Conservation (phyloP, 768 basidiomycete species). For the Tephrocybe sp. region DNA sequence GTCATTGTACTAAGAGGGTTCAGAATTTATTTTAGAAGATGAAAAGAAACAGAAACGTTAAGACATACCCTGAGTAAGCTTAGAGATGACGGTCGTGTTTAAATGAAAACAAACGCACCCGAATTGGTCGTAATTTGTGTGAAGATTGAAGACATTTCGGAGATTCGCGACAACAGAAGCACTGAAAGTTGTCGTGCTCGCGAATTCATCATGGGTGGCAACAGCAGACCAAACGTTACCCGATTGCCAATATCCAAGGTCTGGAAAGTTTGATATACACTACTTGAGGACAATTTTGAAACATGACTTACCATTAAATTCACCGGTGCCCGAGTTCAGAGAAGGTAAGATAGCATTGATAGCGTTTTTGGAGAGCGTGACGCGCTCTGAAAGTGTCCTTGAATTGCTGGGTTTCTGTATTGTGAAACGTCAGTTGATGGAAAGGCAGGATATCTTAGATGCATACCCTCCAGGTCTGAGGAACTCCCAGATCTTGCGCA, state of each 20-base stretch:
- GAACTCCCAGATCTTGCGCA: conserved; percentile 43
- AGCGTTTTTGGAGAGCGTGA: conserved; percentile 41
- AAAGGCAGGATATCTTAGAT: neutral
- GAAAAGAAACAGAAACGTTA: conserved; percentile 11
- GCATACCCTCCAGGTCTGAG: conserved; percentile 44
- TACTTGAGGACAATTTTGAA: neutral
- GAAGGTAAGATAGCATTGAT: conserved; percentile 41
- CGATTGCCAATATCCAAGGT: conserved; percentile 53
- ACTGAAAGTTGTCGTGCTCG: conserved; percentile 37
- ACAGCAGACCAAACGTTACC: conserved; percentile 52
- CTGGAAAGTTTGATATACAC: conserved; percentile 21
- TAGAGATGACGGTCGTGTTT: neutral
- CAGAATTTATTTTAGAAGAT: neutral
- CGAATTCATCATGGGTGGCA: conserved; percentile 45
- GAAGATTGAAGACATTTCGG: conserved; percentile 38
- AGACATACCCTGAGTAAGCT: conserved; percentile 3
- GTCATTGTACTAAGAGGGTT: conserved; percentile 39
- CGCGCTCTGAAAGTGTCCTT: conserved; percentile 35
- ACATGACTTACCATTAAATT: conserved; percentile 42
- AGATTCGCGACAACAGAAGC: conserved; percentile 37
- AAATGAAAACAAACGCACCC: conserved; percentile 22
- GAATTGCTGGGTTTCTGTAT: conserved; percentile 42
- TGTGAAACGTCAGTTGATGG: neutral
- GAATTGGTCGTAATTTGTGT: conserved; percentile 42
- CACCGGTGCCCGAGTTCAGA: conserved; percentile 33